A percentile compares a stretch with the other conserved stretches of the same genome.
Conservation (phyloP, 202 grass and related monocot species). For the Schoenoplectus triqueter region DNA sequence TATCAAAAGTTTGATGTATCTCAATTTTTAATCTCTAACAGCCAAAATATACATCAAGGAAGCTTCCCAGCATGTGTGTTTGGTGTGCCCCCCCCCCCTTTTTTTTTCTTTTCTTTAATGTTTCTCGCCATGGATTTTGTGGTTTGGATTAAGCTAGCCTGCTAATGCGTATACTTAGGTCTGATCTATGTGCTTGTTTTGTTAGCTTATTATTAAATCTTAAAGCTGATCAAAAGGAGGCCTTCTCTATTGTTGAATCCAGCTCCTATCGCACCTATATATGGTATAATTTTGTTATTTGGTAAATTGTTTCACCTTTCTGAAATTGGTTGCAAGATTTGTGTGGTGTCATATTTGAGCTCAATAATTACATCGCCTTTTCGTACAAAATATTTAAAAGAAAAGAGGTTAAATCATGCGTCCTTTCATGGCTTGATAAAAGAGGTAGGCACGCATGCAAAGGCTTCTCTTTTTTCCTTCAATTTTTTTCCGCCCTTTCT, state of each 20-base stretch:
- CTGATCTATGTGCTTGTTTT: slow-evolving; percentile 37
- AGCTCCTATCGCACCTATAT: not conserved
- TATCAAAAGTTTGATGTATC: not conserved
- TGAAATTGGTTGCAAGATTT: not conserved
- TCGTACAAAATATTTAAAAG: slow-evolving; percentile 20
- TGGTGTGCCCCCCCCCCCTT: not conserved
- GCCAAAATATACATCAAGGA: slow-evolving; percentile 10
- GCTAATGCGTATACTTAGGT: not conserved
- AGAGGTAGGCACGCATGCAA: slow-evolving; percentile 29
- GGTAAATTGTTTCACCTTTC: not conserved
- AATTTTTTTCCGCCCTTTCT: no score
- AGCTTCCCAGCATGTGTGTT: slow-evolving; percentile 3
- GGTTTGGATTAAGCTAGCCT: slow-evolving; percentile 27
- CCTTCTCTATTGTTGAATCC: slow-evolving; percentile 23
- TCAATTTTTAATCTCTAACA: not conserved
- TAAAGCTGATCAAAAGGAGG: slow-evolving; percentile 24
- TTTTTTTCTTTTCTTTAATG: slow-evolving; percentile 3
- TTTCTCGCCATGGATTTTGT: slow-evolving; percentile 11
- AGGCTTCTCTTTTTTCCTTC: not conserved
- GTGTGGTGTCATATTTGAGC: not conserved
- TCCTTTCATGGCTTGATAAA: slow-evolving; percentile 20
- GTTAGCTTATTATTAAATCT: slow-evolving; percentile 26
- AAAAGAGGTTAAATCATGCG: not conserved
- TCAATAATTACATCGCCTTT: slow-evolving; percentile 23
- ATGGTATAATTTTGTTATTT: not conserved